Evolutionary conservation across 768 basidiomycete species (phyloP).

Genomic region (Phaffia tasmanica): DNA sequence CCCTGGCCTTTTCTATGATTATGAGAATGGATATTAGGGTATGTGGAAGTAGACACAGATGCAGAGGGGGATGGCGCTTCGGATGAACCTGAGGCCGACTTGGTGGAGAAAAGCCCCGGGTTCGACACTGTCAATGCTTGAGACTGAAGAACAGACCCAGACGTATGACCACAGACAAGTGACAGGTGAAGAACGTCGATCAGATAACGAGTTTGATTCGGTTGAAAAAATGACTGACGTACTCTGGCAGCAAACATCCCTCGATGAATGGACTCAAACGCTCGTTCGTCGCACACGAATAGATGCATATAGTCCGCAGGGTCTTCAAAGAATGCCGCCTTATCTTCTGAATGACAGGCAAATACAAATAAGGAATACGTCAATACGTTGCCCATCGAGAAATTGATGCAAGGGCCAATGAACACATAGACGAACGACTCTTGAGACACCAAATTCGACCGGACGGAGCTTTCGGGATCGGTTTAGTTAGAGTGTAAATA

Average conservation of each 20-base stretch:
- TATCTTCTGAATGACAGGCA: conserved; percentile 51
- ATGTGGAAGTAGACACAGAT: background rate
- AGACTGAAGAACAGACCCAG: background rate
- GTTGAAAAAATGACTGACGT: background rate
- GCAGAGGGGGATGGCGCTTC: background rate
- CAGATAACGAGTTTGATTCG: background rate
- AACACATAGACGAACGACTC: conserved; percentile 74
- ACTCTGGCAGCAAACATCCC: conserved; percentile 20
- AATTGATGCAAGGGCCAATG: conserved; percentile 44
- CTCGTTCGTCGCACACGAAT: conserved; percentile 55
- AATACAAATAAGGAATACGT: background rate
- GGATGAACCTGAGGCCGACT: background rate
- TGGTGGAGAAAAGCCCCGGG: conserved; percentile 4
- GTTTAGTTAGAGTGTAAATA: conserved; percentile 64
- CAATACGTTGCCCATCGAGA: background rate
- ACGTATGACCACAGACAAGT: too few species aligned
- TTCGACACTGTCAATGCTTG: conserved; percentile 5
- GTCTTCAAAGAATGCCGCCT: conserved; percentile 74
- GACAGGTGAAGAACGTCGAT: background rate
- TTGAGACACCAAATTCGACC: conserved; percentile 17
- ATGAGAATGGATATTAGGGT: background rate
- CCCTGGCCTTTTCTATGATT: background rate
- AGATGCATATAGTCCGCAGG: conserved; percentile 75
- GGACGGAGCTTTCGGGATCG: conserved; percentile 56
- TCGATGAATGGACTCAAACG: conserved; percentile 18